phyloP scores from a whole-genome alignment of 1,284 basidiomycete genomes.

The Cutaneotrichosporon sp. region DNA sequence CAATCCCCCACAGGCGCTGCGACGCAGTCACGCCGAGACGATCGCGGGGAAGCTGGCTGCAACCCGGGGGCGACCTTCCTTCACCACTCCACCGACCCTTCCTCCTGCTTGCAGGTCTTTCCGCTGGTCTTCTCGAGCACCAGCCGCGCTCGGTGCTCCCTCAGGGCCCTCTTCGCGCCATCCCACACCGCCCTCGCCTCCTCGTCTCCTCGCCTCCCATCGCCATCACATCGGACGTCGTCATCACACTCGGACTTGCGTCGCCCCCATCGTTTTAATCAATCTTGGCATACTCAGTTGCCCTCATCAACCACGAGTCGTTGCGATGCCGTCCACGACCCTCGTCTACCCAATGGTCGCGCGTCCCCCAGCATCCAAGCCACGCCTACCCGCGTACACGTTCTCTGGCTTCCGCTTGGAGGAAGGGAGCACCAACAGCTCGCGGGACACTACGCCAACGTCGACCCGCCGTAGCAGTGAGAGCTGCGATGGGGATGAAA shows the following conservation, averaged over 20 bases:
- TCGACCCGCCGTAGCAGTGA: neutral
- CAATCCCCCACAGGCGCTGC: neutral
- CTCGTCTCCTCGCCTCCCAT: no score
- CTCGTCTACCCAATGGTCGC: neutral
- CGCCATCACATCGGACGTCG: no score
- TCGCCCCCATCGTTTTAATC: no score
- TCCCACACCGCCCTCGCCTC: no score
- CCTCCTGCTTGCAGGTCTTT: neutral
- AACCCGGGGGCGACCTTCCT: neutral
- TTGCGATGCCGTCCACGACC: neutral
- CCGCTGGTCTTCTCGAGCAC: no score
- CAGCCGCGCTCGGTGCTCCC: no score
- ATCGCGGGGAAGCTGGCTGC: neutral
- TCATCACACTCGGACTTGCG: no score
- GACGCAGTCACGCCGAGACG: neutral
- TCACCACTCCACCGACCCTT: neutral
- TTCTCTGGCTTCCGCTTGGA: neutral
- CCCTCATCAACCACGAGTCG: neutral
- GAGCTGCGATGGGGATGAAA: neutral
- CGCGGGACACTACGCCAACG: neutral
- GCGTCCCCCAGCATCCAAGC: neutral
- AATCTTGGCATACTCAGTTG: no score
- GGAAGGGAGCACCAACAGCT: neutral
- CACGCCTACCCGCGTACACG: neutral
- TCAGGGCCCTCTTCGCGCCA: no score